These are phyloP conservation scores for Boletus pseudopeckii DNA, from an alignment of 768 basidiomycete genomes.

Conservation along the genomic window DNA sequence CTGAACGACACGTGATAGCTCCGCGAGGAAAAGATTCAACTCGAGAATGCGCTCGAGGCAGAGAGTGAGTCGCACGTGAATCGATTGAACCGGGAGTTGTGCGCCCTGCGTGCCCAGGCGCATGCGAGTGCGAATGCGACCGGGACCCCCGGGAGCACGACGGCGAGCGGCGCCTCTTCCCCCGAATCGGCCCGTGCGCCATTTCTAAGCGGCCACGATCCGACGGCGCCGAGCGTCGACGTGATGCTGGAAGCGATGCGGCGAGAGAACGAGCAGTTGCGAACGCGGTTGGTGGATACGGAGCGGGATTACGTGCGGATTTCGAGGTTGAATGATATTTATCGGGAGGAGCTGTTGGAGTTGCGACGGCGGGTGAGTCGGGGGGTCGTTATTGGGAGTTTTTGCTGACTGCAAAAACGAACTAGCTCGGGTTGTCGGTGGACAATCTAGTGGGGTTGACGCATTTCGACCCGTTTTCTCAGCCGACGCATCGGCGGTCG, in stretches of 20 bases:
- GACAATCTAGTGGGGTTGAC: constrained; percentile 76
- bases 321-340: constrained; percentile 74
- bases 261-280: constrained; percentile 73
- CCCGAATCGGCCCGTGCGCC: neutral
- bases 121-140: constrained; percentile 8
- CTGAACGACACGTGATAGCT: constrained; percentile 43
- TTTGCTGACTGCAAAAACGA: neutral
- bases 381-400: too few species aligned
- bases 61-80: constrained; percentile 87
- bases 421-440: constrained; percentile 36
- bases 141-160: constrained; percentile 7
- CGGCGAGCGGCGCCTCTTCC: neutral
- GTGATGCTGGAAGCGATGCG: constrained; percentile 73
- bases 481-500: constrained; percentile 62
- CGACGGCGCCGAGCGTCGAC: constrained; percentile 42
- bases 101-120: constrained; percentile 54
- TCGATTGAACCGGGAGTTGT: constrained; percentile 65
- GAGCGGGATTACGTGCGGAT: constrained; percentile 77
- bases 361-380: constrained; percentile 65
- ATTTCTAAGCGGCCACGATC: constrained; percentile 21
- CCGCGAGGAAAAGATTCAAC: constrained; percentile 77
- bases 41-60: constrained; percentile 80
- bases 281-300: constrained; percentile 63
- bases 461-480: constrained; percentile 63
- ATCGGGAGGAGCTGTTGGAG: constrained; percentile 80